Percentiles rank a stretch among this genome's conserved stretches.
phyloP scores from a whole-genome alignment of 2,329 filamentous ascomycete genomes.

The Fusarium burgessii region DNA sequence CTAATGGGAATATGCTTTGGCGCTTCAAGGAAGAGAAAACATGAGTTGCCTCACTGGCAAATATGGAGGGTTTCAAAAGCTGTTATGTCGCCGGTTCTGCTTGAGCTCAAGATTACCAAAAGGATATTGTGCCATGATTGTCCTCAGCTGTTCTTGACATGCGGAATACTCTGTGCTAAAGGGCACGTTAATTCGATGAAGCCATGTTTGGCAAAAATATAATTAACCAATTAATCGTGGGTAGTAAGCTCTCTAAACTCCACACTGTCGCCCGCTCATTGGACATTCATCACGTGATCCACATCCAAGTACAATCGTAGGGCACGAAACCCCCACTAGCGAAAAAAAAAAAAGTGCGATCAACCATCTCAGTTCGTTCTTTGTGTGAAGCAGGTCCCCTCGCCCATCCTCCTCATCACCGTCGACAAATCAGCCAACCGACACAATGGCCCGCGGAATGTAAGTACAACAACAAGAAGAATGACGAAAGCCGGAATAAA shows the following conservation, averaged over 20 bases:
- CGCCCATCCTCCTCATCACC: conserved; percentile 53
- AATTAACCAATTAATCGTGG: too few relatives aligned
- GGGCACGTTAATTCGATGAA: too few relatives aligned
- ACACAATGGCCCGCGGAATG: conserved; percentile 75
- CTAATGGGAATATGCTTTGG: conserved; percentile 17
- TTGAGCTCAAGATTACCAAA: conserved; percentile 24
- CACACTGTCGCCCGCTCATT: too few relatives aligned
- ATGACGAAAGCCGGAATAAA: conserved; percentile 5
- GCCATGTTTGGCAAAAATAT: too few relatives aligned
- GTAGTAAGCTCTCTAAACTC: too few relatives aligned
- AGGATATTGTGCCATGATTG: background rate
- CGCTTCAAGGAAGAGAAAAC: conserved; percentile 36
- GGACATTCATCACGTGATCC: conserved; percentile 19
- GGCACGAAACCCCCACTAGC: conserved; percentile 51
- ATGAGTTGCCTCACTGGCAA: conserved; percentile 34
- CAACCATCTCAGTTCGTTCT: conserved; percentile 43
- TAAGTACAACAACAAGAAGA: conserved; percentile 54
- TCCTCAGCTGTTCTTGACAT: background rate
- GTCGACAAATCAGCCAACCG: conserved; percentile 55
- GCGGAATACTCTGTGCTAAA: background rate
- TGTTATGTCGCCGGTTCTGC: conserved; percentile 2
- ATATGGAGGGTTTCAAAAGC: conserved; percentile 31
- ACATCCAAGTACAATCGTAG: conserved; percentile 41
- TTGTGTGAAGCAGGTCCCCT: conserved; percentile 40
- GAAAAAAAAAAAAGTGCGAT: conserved; percentile 49